Evolutionary conservation across 805 yeast species (phyloP).

Genomic region (Kuraishia piskuri): DNA sequence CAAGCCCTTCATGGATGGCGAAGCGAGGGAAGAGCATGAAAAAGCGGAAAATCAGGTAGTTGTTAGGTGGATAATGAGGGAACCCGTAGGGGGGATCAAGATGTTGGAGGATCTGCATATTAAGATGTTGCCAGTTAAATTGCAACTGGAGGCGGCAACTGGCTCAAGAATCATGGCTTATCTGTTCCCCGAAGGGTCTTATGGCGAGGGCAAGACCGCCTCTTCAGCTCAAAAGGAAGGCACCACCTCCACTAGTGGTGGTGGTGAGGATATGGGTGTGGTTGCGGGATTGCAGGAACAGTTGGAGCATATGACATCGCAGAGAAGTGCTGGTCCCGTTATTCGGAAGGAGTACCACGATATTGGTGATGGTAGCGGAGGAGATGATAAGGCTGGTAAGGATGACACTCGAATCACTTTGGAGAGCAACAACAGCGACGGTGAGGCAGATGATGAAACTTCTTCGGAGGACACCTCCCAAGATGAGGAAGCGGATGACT

Average conservation of each 20-base stretch:
- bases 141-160: slow-evolving; percentile 67
- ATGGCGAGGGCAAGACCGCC: background rate
- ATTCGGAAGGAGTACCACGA: background rate
- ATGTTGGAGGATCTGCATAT: slow-evolving; percentile 60
- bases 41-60: slow-evolving; percentile 27
- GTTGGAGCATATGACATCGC: background rate
- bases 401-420: background rate
- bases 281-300: background rate
- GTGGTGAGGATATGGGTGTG: background rate
- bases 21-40: slow-evolving; percentile 5
- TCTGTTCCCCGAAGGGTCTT: slow-evolving; percentile 45
- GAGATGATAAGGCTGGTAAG: background rate
- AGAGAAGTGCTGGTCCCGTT: background rate
- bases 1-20: slow-evolving; percentile 32
- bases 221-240: background rate
- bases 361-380: background rate
- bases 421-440: slow-evolving; percentile 3
- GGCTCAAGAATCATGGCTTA: slow-evolving; percentile 57
- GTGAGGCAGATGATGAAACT: background rate
- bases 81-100: slow-evolving; percentile 88
- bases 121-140: slow-evolving; percentile 52
- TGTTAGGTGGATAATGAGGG: slow-evolving; percentile 69
- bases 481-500: slow-evolving; percentile 9
- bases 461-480: slow-evolving; percentile 8
- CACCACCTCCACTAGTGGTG: too few species aligned